Conservation (phyloP, 2,329 filamentous ascomycete species). For the Aspergillus uvarum region DNA sequence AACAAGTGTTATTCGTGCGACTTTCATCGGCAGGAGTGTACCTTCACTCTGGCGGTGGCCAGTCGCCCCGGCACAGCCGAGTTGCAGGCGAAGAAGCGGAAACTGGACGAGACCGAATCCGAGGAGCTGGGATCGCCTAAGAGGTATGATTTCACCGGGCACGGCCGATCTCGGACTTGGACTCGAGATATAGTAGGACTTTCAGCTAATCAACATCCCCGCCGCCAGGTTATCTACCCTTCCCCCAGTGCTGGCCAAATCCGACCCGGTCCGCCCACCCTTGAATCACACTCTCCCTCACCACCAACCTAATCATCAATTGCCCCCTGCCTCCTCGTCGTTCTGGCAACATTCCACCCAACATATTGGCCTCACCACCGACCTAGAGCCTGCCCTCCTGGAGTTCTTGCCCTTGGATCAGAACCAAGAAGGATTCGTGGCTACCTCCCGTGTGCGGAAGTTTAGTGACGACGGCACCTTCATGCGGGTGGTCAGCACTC, state of each 20-base stretch:
- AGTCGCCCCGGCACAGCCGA: conserved; percentile 22
- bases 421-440: conserved; percentile 41
- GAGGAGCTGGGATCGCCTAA: conserved; percentile 35
- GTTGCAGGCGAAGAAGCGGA: conserved; percentile 39
- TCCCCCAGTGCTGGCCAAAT: conserved; percentile 18
- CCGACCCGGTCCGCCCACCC: conserved; percentile 20
- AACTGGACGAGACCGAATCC: conserved; percentile 34
- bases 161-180: conserved; percentile 24
- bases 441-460: conserved; percentile 38
- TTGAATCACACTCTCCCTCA: conserved; percentile 9
- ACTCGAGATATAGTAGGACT: conserved; percentile 14
- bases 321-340: conserved; percentile 32
- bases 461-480: conserved; percentile 42
- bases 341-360: conserved; percentile 41
- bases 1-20: conserved; percentile 48
- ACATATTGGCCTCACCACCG: conserved; percentile 45
- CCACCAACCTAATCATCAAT: conserved; percentile 10
- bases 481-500: conserved; percentile 39
- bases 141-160: conserved; percentile 31
- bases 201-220: conserved; percentile 18
- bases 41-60: conserved; percentile 35
- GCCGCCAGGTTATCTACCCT: conserved; percentile 29
- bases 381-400: conserved; percentile 42
- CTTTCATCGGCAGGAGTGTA: conserved; percentile 47
- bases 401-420: conserved; percentile 42